phyloP scores from a whole-genome alignment of 306 rosid species.

The Herpetospermum pedunculosum region DNA sequence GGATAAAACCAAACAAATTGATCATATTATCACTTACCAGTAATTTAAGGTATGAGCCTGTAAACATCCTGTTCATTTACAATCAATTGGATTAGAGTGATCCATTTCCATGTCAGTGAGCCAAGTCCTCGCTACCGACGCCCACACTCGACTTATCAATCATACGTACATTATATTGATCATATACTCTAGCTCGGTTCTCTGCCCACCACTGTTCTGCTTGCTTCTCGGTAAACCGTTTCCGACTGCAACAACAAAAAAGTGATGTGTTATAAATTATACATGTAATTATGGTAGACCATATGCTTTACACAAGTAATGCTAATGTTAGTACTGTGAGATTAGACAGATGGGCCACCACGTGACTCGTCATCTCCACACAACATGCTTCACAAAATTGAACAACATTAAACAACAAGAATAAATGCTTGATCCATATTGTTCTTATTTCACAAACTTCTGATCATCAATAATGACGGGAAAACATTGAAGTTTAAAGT shows the following conservation, averaged over 20 bases:
- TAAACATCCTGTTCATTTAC: conserved; percentile 52
- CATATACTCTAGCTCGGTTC: conserved; percentile 74
- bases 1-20: conserved; percentile 40
- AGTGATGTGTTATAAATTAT: neutral
- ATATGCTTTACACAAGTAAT: neutral
- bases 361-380: neutral
- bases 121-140: conserved; percentile 77
- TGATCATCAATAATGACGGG: neutral
- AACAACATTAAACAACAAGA: neutral
- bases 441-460: neutral
- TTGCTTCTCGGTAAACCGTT: conserved; percentile 86
- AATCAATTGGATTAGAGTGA: conserved; percentile 18
- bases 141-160: conserved; percentile 74
- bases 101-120: conserved; percentile 27
- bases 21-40: conserved; percentile 25
- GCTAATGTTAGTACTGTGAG: neutral
- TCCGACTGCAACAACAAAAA: conserved; percentile 47
- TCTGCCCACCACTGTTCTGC: conserved; percentile 99
- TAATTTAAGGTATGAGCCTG: conserved; percentile 37
- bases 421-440: neutral
- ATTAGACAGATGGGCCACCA: neutral
- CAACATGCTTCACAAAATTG: neutral
- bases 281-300: neutral
- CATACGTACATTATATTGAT: conserved; percentile 70
- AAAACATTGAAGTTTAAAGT: neutral